Conservation (phyloP, 2,329 filamentous ascomycete genomes). For the Paracoccidioides lutzii region DNA sequence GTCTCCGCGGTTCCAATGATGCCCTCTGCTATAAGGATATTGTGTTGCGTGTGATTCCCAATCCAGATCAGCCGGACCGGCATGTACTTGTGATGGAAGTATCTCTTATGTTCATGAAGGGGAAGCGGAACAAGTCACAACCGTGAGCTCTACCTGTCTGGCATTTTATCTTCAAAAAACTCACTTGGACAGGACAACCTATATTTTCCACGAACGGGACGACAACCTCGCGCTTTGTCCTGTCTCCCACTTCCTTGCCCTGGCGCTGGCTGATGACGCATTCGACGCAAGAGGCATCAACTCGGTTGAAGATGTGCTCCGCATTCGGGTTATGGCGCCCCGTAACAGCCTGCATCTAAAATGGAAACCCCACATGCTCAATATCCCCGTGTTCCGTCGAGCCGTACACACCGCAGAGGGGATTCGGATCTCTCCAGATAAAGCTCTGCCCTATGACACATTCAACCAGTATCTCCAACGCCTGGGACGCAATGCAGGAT, state of each 20-base stretch:
- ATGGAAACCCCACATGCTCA: conserved; percentile 3
- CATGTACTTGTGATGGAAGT: conserved; percentile 4
- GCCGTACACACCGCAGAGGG: conserved; percentile 1
- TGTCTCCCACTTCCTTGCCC: conserved; percentile 2
- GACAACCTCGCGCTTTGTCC: not conserved
- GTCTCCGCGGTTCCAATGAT: not conserved
- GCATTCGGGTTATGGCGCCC: not conserved
- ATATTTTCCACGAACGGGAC: conserved; percentile 1
- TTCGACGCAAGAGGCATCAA: conserved; percentile 1
- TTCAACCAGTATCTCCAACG: conserved; percentile 8
- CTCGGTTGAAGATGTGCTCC: conserved; percentile 3
- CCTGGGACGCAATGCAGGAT: conserved; percentile 10
- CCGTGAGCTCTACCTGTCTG: not conserved
- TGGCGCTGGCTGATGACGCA: conserved; percentile 3
- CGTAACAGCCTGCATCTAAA: conserved; percentile 3
- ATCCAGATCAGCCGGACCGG: not conserved
- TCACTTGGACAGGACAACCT: not conserved
- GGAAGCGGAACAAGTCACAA: conserved; percentile 1
- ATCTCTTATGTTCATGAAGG: conserved; percentile 3
- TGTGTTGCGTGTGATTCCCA: conserved; percentile 1
- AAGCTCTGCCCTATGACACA: conserved; percentile 2
- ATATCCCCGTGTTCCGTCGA: conserved; percentile 1
- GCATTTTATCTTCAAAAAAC: conserved; percentile 1
- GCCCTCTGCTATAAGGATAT: conserved; percentile 3
- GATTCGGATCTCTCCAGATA: conserved; percentile 2